phyloP scores from a whole-genome alignment of 352 stramenopile species.

The Pythium aphanidermatum region DNA sequence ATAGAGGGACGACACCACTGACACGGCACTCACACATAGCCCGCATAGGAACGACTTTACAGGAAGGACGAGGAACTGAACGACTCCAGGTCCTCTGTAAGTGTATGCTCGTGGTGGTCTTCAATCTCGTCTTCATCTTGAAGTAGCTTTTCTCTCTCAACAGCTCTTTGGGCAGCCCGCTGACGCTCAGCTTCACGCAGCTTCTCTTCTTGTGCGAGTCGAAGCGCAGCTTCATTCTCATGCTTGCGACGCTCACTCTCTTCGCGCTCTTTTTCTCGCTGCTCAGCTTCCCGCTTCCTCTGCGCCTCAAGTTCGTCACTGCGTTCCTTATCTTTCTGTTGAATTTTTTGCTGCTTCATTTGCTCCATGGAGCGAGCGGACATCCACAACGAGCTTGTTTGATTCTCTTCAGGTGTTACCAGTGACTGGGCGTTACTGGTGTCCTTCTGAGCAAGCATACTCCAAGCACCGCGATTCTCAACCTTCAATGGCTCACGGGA shows the following conservation, averaged over 20 bases:
- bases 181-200: constrained; percentile 57
- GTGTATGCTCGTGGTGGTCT: constrained; percentile 54
- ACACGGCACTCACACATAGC: constrained; percentile 2
- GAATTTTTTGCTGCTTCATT: constrained; percentile 83
- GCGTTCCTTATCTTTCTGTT: constrained; percentile 77
- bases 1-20: too few relatives aligned
- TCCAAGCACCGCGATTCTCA: constrained; percentile 82
- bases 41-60: constrained; percentile 23
- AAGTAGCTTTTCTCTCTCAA: constrained; percentile 63
- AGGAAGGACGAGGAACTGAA: constrained; percentile 88
- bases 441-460: constrained; percentile 75
- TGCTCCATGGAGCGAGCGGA: constrained; percentile 83
- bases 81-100: constrained; percentile 75
- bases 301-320: constrained; percentile 61
- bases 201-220: constrained; percentile 50
- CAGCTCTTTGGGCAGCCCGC: constrained; percentile 41
- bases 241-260: constrained; percentile 58
- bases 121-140: constrained; percentile 58
- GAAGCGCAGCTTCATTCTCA: constrained; percentile 35
- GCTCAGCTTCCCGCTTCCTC: constrained; percentile 55
- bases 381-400: constrained; percentile 78
- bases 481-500: constrained; percentile 63
- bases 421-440: constrained; percentile 48
- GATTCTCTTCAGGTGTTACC: constrained; percentile 50
- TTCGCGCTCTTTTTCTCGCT: constrained; percentile 65